Evolutionary conservation across 2,329 filamentous ascomycete species (phyloP), one percentile per base, ranked within the genome.

Genomic region (Pseudogymnoascus sp.): DNA sequence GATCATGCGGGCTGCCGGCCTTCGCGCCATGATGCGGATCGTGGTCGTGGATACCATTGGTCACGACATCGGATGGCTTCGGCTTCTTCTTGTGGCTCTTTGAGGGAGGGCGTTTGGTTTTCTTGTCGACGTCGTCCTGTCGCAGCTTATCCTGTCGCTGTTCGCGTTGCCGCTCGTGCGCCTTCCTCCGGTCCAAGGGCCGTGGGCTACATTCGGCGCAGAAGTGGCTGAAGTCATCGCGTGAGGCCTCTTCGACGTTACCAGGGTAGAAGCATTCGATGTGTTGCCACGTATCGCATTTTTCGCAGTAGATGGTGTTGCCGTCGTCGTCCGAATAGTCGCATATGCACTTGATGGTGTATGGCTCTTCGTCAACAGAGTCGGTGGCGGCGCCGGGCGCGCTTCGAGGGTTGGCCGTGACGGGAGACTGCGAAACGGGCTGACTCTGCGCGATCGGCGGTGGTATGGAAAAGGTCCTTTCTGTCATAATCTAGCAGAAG

Each of bases 301-400:
- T 85, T 74, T 97, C 94, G 81, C 94, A 99, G 76, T 92, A 91
- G 66, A 99, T 95, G 64, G 94, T 99, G 76, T 91, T 93, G 76
- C 94, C 94, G 80, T 99, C 94, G 81, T 99, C 94, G 79, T 96
- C 92, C 74, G 86, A 80, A 76, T 89, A 97, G 74, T 87, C 87
- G 78, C 94, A 99, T 70, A 97, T 96, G 83, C 94, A 99, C 81
- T 95, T 96, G 79, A 97, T 97, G 64, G 91, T 95, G 75, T 95
- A 96, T 16, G 89, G 89, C 76, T 93, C 89, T 76, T 92, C 89
- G 66, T 87, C 85, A 71, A 74, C 76, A 62, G 76, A 74, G 76
- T 87, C 82, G 68, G 76, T 28, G 42, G 42, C 75, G 60, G 68
- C 63, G 41, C 65, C 63, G 41, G 63, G 68, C 67, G 68, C 69